Evolutionary conservation across 1,284 basidiomycete genomes (phyloP), one percentile per base, ranked within the genome.

Genomic region (Ganoderma boninense): DNA sequence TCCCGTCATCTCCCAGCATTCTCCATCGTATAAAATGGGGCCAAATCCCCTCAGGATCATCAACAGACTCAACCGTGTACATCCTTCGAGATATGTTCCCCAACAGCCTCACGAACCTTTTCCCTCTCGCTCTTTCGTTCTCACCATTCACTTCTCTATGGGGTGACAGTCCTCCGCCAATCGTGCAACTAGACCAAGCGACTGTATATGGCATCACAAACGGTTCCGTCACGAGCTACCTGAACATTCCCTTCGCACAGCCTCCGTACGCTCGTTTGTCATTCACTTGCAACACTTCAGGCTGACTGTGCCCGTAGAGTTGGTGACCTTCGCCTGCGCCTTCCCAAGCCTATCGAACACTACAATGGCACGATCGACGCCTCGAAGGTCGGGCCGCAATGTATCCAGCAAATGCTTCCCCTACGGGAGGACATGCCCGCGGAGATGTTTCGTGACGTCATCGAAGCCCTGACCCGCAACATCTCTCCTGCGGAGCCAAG

Each of bases 241-340:
- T 88, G 1, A 87, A 87, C 0, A 87, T 90, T 42, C 87, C 88
- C 0, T 90, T 85, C 69, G 87, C 88, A 0, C 70, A 81, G 60
- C 82, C 84, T 2, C 84, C 84, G 81, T 83, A 69, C 64, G 82
- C 73, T 18, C 29, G 3, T 0, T 32, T 56, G 3, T 8, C n/a
- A 10, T 26, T 13, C 8, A 20, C 14, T 29, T 57, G 32, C 6
- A 16, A 54, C 10, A 1, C 10, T 11, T 14, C 4, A 29, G 42
- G 40, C 54, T 35, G 11, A 57, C 6, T 23, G 4, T 35, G 18
- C 7, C 16, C 7, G 29, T 59, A 87, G 86, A 2, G 75, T 82
- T 35, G 85, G 85, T 0, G 77, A 86, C 64, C 81, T 87, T 35
- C 85, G 74, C 18, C 71, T 77, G 1, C 70, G 68, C 4, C 65